Evolutionary conservation across 148 eudicot species (phyloP).

Genomic region (Nepenthes gracilis): DNA sequence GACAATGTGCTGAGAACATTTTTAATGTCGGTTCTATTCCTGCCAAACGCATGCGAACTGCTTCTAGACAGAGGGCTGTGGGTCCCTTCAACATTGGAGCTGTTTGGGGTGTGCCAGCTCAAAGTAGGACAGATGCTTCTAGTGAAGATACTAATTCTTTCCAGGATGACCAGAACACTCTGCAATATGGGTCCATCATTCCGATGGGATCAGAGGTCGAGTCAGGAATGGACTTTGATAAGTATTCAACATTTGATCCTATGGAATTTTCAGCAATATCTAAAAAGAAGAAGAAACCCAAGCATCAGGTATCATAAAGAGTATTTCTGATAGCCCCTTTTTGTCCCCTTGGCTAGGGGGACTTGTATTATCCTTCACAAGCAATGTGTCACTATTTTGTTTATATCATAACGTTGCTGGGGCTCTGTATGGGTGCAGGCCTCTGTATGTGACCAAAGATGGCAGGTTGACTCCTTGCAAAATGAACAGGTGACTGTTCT

Average conservation of each 20-base stretch:
- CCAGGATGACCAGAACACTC: conserved; percentile 74
- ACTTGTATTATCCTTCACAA: neutral
- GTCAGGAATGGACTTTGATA: conserved; percentile 56
- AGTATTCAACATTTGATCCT: conserved; percentile 51
- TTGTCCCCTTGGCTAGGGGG: neutral
- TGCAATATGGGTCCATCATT: conserved; percentile 40
- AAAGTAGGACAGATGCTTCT: conserved; percentile 62
- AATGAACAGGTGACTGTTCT: conserved; percentile 58
- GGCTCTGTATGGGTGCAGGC: conserved; percentile 31
- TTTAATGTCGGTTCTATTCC: conserved; percentile 56
- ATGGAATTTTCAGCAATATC: conserved; percentile 46
- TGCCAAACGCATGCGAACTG: conserved; percentile 79
- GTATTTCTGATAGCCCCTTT: neutral
- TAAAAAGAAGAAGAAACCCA: conserved; percentile 76
- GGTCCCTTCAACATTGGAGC: conserved; percentile 52
- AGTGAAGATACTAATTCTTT: conserved; percentile 88
- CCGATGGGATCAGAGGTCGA: conserved; percentile 66
- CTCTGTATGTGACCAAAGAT: conserved; percentile 47
- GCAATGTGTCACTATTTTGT: neutral
- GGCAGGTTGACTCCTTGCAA: conserved; percentile 58
- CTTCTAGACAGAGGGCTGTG: conserved; percentile 70
- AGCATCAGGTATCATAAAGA: conserved; percentile 44
- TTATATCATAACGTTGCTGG: neutral
- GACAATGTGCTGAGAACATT: conserved; percentile 39
- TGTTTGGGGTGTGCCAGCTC: conserved; percentile 39